Base-by-base conservation (phyloP, 495 filamentous ascomycete species). In the Cladorrhinum samala region DNA sequence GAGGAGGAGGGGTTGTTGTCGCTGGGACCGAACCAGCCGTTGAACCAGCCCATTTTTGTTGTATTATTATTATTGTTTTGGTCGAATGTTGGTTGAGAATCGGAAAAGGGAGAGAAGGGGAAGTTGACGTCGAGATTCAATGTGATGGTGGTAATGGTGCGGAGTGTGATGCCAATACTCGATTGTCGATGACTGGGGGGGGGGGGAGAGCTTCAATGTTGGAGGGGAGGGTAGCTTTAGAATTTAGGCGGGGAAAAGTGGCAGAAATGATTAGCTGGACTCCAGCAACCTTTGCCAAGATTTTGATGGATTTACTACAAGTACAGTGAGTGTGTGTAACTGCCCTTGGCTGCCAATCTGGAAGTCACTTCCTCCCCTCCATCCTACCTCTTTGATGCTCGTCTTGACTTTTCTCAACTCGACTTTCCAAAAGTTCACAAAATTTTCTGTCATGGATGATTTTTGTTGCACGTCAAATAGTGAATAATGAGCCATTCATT, bases 31-130 rank as follows among this genome's bases (percentile, higher is more conserved):
- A 74, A 77, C 51, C 68, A 65, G 48, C 62, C 67, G 58, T 72
- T 69, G 53, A 90, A 81, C 89, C 88, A 91, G 65, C 88, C 88
- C 83, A 87, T 87, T 33, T 42, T 55, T 40, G 6, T 20, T 23
- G 20, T n/a, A n/a, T n/a, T n/a, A n/a, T n/a, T n/a, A n/a, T n/a
- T n/a, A 23, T 50, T 19, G 2, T 8, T 42, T 1, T 23, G 23
- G 14, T 36, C 4, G 39, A 24, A n/a, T 6, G 1, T 23, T 4
- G 14, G 46, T 23, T 37, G 41, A 18, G 36, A 20, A 17, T 33
- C 33, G 36, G 21, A n/a, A n/a, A n/a, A n/a, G n/a, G 18, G 19
- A 9, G 16, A 11, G 50, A 38, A 7, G 27, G 9, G 1, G 40
- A 39, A 9, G 23, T 37, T 40, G 14, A 23, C n/a, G n/a, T n/a